Conservation (phyloP, 306 rosid genomes). For the Vicia villosa region DNA sequence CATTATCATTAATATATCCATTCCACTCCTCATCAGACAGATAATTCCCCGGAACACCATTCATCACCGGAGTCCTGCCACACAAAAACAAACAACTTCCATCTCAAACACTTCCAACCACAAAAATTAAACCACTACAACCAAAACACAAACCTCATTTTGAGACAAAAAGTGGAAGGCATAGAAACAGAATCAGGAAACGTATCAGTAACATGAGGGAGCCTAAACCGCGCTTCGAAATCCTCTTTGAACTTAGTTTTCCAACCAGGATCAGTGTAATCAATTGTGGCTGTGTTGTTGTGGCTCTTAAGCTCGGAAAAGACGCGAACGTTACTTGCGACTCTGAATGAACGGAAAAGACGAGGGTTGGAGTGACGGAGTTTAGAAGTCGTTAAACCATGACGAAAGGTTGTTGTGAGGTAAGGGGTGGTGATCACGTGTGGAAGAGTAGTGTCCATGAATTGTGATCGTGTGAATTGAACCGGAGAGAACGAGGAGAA, state of each 20-base stretch:
- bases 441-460: slow-evolving; percentile 58
- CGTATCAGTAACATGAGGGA: slow-evolving; percentile 78
- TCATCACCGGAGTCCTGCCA: slow-evolving; percentile 60
- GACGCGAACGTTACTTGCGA: slow-evolving; percentile 28
- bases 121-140: background rate
- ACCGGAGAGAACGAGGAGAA: background rate
- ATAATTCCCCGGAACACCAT: slow-evolving; percentile 60
- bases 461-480: background rate
- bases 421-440: slow-evolving; percentile 49
- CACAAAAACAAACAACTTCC: background rate
- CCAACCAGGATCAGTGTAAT: slow-evolving; percentile 86
- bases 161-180: slow-evolving; percentile 89
- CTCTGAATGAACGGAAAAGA: slow-evolving; percentile 10
- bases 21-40: slow-evolving; percentile 82
- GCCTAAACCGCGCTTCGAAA: slow-evolving; percentile 69
- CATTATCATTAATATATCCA: slow-evolving; percentile 84
- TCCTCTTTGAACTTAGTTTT: slow-evolving; percentile 66
- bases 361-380: slow-evolving; percentile 29
- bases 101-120: background rate
- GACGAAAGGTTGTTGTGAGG: slow-evolving; percentile 34
- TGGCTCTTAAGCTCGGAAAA: slow-evolving; percentile 44
- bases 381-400: slow-evolving; percentile 27
- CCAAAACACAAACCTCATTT: slow-evolving; percentile 57
- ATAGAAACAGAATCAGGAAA: slow-evolving; percentile 60
- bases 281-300: slow-evolving; percentile 35